Evolutionary conservation across 2,329 filamentous ascomycete genomes (phyloP).

Genomic region (Cercospora sp.): DNA sequence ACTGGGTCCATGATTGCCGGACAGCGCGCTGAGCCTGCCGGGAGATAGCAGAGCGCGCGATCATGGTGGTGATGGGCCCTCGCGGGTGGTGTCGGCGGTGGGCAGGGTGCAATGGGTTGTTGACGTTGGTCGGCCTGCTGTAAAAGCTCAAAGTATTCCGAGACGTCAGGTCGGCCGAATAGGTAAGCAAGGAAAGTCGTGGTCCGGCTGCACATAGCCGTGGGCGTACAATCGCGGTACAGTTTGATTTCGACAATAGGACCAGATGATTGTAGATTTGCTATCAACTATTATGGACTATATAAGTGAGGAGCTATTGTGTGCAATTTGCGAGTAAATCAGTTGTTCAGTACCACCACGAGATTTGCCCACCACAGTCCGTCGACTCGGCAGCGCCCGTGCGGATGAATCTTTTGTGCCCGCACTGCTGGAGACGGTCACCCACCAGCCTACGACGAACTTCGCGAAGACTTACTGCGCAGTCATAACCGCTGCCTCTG

Average conservation of each 20-base stretch:
- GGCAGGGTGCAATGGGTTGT: constrained; percentile 23
- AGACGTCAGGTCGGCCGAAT: constrained; percentile 8
- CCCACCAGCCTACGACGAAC: constrained; percentile 1
- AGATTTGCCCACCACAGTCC: background rate
- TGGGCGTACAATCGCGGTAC: background rate
- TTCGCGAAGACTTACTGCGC: constrained; percentile 2
- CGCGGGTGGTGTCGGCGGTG: constrained; percentile 26
- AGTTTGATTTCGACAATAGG: background rate
- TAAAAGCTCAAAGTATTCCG: constrained; percentile 17
- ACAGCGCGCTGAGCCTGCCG: constrained; percentile 64
- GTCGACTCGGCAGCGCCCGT: background rate
- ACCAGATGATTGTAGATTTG: background rate
- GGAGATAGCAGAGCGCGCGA: constrained; percentile 66
- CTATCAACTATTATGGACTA: background rate
- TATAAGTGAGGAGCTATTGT: background rate
- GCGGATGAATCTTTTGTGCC: constrained; percentile 11
- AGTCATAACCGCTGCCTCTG: background rate
- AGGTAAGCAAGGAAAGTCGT: constrained; percentile 13
- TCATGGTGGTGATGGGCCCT: constrained; percentile 51
- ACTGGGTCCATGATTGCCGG: constrained; percentile 60
- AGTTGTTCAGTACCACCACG: background rate
- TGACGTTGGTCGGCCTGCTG: constrained; percentile 10
- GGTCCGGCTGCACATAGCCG: background rate
- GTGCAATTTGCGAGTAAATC: background rate
- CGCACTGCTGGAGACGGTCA: constrained; percentile 2